Conservation (phyloP, 2,329 filamentous ascomycete genomes). For the Stromatinia cepivora region DNA sequence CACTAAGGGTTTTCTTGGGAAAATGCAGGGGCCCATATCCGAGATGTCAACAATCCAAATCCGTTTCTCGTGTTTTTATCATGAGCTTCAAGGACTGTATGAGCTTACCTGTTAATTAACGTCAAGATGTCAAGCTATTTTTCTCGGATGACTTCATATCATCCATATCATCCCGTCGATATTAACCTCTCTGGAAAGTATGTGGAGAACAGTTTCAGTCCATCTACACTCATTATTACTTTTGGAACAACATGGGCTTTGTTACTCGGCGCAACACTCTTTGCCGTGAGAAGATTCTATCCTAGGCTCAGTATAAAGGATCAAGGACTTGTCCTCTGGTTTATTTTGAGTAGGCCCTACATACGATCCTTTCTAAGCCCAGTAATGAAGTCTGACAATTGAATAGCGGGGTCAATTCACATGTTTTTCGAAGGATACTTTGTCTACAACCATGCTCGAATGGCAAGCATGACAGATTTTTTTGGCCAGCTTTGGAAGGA, state of each 20-base stretch:
- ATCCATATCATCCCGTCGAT: slow-evolving; percentile 37
- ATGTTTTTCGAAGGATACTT: slow-evolving; percentile 48
- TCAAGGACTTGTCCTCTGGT: slow-evolving; percentile 37
- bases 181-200: slow-evolving; percentile 34
- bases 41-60: slow-evolving; percentile 10
- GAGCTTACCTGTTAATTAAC: background rate
- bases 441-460: slow-evolving; percentile 46
- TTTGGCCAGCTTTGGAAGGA: slow-evolving; percentile 60
- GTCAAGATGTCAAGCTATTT: slow-evolving; percentile 11
- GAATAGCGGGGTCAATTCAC: slow-evolving; percentile 39
- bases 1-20: slow-evolving; percentile 5
- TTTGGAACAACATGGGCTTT: slow-evolving; percentile 32
- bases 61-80: slow-evolving; percentile 7
- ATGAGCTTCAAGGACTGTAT: background rate
- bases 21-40: slow-evolving; percentile 20
- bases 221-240: slow-evolving; percentile 30
- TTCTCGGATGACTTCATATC: slow-evolving; percentile 21
- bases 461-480: slow-evolving; percentile 46
- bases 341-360: slow-evolving; percentile 44
- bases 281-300: slow-evolving; percentile 29
- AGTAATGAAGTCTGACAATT: slow-evolving; percentile 39
- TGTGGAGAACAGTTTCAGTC: slow-evolving; percentile 31
- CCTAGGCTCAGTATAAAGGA: slow-evolving; percentile 32
- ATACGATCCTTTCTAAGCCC: slow-evolving; percentile 39
- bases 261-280: slow-evolving; percentile 29